Evolutionary conservation across 495 filamentous ascomycete species (phyloP).

Genomic region (Amniculicola lignicola): DNA sequence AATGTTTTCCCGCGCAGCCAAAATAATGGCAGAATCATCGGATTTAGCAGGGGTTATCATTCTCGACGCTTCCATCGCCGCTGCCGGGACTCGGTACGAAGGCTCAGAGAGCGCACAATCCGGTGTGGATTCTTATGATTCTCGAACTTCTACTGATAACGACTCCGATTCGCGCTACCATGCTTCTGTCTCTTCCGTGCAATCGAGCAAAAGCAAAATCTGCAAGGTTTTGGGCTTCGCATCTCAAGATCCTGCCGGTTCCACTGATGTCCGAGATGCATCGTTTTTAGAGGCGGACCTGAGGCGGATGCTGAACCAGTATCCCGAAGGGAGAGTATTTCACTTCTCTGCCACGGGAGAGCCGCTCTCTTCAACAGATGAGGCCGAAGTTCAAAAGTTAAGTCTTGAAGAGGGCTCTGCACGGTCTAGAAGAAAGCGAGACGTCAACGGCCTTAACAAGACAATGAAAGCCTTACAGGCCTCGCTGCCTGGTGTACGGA

Average conservation of each 20-base stretch:
- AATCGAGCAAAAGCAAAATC: background rate
- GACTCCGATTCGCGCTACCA: too few relatives aligned
- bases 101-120: too few relatives aligned
- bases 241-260: background rate
- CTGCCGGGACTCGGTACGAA: too few relatives aligned
- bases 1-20: slow-evolving; percentile 26
- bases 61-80: slow-evolving; percentile 14
- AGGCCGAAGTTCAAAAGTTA: slow-evolving; percentile 6
- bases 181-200: too few relatives aligned
- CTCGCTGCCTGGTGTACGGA: slow-evolving; percentile 8
- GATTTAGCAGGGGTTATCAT: slow-evolving; percentile 26
- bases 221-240: slow-evolving; percentile 1
- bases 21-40: slow-evolving; percentile 21
- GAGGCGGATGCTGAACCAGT: slow-evolving; percentile 9
- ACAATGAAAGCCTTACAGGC: background rate
- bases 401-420: too few relatives aligned
- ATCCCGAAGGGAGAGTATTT: slow-evolving; percentile 13
- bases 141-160: too few relatives aligned
- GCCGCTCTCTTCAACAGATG: slow-evolving; percentile 10
- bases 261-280: background rate
- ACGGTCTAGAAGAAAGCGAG: background rate
- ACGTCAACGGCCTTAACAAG: background rate
- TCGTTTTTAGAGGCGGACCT: slow-evolving; percentile 10
- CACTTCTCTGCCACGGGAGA: slow-evolving; percentile 9
- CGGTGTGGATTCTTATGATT: too few relatives aligned